phyloP scores from a whole-genome alignment of 2,329 filamentous ascomycete species.

The Aspergillus tubingensis region DNA sequence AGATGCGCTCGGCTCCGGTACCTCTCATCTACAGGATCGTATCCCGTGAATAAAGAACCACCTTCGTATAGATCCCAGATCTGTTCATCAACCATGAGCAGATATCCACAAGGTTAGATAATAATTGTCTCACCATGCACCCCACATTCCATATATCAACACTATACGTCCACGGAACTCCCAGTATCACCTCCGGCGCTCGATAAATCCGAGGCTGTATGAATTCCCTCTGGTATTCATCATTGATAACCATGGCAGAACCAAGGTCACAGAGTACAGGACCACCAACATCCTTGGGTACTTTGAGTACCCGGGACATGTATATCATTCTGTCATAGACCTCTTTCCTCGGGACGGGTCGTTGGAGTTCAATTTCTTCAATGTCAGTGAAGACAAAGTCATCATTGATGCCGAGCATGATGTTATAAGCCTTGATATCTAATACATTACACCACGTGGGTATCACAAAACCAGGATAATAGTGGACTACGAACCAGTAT shows the following conservation, averaged over 20 bases:
- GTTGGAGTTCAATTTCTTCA: too few species aligned
- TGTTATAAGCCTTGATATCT: too few species aligned
- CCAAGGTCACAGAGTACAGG: constrained; percentile 55
- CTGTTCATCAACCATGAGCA: constrained; percentile 25
- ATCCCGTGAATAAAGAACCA: constrained; percentile 46
- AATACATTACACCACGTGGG: too few species aligned
- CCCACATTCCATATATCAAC: constrained; percentile 58
- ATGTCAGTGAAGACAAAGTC: too few species aligned
- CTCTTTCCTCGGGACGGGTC: too few species aligned
- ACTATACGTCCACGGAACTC: constrained; percentile 48
- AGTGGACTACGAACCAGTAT: too few species aligned
- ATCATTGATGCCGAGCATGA: too few species aligned
- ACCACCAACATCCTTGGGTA: constrained; percentile 34
- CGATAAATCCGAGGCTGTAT: constrained; percentile 39
- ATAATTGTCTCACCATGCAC: constrained; percentile 47
- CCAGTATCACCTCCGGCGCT: constrained; percentile 51
- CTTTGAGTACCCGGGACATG: constrained; percentile 42
- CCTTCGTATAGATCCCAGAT: constrained; percentile 56
- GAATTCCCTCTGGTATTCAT: constrained; percentile 31
- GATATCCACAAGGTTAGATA: too few species aligned
- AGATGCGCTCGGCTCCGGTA: constrained; percentile 52
- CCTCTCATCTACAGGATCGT: constrained; percentile 40
- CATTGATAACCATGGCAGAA: constrained; percentile 42
- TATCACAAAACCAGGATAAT: too few species aligned
- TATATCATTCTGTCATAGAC: constrained; percentile 42